Conservation (phyloP, 208 protist species). For the Trypanosoma mega region DNA sequence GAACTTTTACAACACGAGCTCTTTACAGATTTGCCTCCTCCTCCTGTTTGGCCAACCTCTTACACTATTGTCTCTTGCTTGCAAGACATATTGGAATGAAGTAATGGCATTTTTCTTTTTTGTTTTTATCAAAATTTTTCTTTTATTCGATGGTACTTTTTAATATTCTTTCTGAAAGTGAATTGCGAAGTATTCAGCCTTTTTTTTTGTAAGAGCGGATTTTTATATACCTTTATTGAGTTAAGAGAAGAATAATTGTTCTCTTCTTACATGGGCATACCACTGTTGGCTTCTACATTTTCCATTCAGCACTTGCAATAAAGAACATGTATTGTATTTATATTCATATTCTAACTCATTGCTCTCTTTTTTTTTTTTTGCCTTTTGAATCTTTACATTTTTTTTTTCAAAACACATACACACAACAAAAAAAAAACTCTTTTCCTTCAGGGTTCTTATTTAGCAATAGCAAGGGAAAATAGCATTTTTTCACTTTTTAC, state of each 20-base stretch:
- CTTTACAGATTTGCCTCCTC: constrained; percentile 11
- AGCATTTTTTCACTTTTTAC: neutral
- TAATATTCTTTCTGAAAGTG: no score
- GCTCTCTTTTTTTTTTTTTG: neutral
- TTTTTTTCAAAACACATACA: no score
- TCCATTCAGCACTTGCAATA: no score
- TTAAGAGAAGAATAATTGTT: no score
- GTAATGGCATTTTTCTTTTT: neutral
- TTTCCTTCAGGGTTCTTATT: neutral
- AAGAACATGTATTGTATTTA: no score
- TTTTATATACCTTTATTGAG: no score
- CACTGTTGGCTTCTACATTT: no score
- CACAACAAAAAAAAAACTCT: no score
- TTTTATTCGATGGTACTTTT: neutral
- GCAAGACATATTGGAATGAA: constrained; percentile 19
- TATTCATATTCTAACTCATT: neutral
- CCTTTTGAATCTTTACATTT: no score
- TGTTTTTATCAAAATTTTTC: neutral
- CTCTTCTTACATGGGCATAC: no score
- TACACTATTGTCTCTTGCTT: neutral
- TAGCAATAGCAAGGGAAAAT: neutral
- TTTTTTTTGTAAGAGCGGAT: no score
- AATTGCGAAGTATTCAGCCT: no score
- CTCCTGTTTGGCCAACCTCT: constrained; percentile 1
- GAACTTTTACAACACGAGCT: constrained; percentile 14